Evolutionary conservation across 2,329 filamentous ascomycete species (phyloP), one percentile per base, ranked within the genome.

Genomic region (Cadophora luteo-olivacea): DNA sequence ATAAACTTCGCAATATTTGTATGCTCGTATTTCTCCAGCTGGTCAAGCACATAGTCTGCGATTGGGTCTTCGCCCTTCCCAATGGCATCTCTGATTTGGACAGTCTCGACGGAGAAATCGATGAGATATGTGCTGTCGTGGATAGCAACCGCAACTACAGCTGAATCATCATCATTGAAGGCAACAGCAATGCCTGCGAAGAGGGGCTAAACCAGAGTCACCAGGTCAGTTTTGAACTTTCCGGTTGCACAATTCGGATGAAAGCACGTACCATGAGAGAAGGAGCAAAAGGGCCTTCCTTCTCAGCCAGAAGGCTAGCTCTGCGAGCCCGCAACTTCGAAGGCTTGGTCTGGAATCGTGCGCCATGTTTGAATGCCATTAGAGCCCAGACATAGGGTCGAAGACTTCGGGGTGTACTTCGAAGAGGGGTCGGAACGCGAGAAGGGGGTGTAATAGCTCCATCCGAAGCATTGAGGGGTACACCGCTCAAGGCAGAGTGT

Each of bases 71-170:
- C 77, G 41, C 79, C 78, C 58, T 55, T 68, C 19, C 78, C 77
- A 64, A 81, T 75, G 24, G 79, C 76, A 55, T 82, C 79, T 9
- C 81, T 79, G 12, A 84, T 77, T 24, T 81, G 76, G 57, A 92
- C 81, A n/a, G 84, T 81, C 72, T 88, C 85, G 72, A 92, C 85
- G 5, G 86, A 86, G 75, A 91, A 94, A 77, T 94, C 91, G 55
- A 92, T 83, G 25, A 91, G 87, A 76, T 94, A 94, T 4, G 90
- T 89, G 6, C 88, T 87, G 76, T 94, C 91, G 71, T 93, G 91
- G 70, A 91, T 85, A 4, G 90, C 91, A 61, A 94, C 82, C 16
- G 90, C 89, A 29, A 92, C 83, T 5, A 86, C 84, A 12, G 88
- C 82, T 6, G 84, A 84, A 38, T 85, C 80, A 0, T 81, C 77